A percentile compares a stretch with the other conserved stretches of the same genome.
Evolutionary conservation across 2,329 filamentous ascomycete species (phyloP).

Genomic region (Fusarium nanum): DNA sequence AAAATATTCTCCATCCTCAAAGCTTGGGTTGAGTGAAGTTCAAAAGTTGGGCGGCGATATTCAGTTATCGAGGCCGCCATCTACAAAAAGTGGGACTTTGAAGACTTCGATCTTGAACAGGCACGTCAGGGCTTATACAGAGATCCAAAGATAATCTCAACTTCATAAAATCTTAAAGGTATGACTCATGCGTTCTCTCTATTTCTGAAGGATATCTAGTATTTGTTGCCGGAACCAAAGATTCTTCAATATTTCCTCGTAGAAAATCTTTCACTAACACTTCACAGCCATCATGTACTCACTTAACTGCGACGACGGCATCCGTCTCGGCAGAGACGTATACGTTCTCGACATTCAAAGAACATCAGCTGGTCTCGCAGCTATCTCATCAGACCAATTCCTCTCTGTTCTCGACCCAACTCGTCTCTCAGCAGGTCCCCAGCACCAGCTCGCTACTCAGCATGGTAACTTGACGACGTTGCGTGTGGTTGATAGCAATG

Average conservation of each 20-base stretch:
- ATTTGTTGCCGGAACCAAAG: accelerated
- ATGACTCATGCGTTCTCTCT: accelerated
- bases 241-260: background rate
- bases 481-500: conserved; percentile 63
- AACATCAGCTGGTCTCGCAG: conserved; percentile 64
- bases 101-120: conserved; percentile 37
- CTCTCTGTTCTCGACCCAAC: conserved; percentile 73
- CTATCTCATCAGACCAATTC: conserved; percentile 77
- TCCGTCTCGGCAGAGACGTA: conserved; percentile 53
- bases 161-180: background rate
- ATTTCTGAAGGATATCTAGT: accelerated
- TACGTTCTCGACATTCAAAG: conserved; percentile 71
- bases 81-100: conserved; percentile 39
- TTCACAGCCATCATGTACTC: conserved; percentile 47
- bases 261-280: conserved; percentile 10
- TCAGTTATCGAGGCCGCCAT: conserved; percentile 48
- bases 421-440: conserved; percentile 63
- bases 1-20: no score
- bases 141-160: background rate
- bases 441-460: conserved; percentile 60
- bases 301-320: conserved; percentile 49
- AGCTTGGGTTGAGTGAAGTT: background rate
- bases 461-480: conserved; percentile 75
- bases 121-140: background rate
- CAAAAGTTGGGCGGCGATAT: conserved; percentile 25